These are phyloP conservation scores for Diatrype stigma DNA, from an alignment of 2,329 filamentous ascomycete species.

Conservation along the genomic window DNA sequence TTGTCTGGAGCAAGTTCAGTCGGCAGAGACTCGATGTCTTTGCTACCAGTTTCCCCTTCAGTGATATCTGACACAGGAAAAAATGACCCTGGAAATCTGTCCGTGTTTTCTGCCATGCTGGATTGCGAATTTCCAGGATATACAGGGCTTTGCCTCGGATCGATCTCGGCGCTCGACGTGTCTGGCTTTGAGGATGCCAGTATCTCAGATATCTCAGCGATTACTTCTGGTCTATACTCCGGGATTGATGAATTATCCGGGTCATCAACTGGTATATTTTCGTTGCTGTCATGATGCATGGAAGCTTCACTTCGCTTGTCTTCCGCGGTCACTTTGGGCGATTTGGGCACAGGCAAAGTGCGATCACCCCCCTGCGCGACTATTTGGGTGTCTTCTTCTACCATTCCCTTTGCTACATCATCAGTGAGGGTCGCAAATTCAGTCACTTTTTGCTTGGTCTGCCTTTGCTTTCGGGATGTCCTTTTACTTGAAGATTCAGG, in stretches of 20 bases:
- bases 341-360: neutral
- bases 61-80: neutral
- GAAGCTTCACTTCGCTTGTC: neutral
- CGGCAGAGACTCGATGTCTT: neutral
- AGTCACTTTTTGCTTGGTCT: too few species aligned
- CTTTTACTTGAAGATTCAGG: slow-evolving; percentile 8
- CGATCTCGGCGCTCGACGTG: neutral
- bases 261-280: neutral
- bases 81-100: neutral
- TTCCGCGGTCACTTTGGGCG: neutral
- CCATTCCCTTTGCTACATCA: neutral
- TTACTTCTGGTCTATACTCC: neutral
- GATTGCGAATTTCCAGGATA: neutral
- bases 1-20: neutral
- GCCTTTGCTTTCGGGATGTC: neutral
- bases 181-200: neutral
- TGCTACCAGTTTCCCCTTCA: neutral
- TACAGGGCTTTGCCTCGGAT: neutral
- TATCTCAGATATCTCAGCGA: neutral
- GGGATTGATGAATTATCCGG: neutral
- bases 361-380: neutral
- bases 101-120: too few species aligned
- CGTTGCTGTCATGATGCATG: neutral
- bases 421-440: neutral
- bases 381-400: too few species aligned